Conservation (phyloP, 1,284 basidiomycete genomes). For the Boletellus sp. region DNA sequence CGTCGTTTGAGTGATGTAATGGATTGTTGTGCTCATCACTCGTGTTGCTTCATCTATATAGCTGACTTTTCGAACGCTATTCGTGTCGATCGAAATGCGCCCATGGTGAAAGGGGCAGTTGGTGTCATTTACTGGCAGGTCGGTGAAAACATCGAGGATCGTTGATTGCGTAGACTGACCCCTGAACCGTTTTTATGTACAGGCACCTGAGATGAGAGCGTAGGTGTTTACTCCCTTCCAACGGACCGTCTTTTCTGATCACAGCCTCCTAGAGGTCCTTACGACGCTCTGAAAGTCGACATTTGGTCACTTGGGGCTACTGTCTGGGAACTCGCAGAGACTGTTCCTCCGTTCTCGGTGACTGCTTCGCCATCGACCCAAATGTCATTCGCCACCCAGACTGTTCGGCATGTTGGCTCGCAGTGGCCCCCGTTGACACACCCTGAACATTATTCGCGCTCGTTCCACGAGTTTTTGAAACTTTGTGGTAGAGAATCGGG, state of each 20-base stretch:
- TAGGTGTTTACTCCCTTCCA: slow-evolving; percentile 31
- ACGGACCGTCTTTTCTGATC: not conserved
- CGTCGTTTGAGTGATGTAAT: slow-evolving; percentile 24
- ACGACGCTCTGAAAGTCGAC: slow-evolving; percentile 72
- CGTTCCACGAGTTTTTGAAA: slow-evolving; percentile 71
- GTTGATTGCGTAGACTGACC: slow-evolving; percentile 12
- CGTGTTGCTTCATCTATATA: slow-evolving; percentile 24
- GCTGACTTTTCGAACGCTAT: slow-evolving; percentile 78
- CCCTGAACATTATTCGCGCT: slow-evolving; percentile 59
- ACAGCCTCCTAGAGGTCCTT: slow-evolving; percentile 47
- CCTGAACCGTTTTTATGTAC: not conserved
- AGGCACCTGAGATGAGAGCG: slow-evolving; percentile 66
- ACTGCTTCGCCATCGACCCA: slow-evolving; percentile 21
- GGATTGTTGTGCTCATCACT: slow-evolving; percentile 6
- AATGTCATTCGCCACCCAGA: slow-evolving; percentile 35
- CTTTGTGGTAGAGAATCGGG: slow-evolving; percentile 60
- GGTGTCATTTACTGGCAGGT: slow-evolving; percentile 76
- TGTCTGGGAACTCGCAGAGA: slow-evolving; percentile 75
- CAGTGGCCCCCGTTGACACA: slow-evolving; percentile 62
- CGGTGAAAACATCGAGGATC: slow-evolving; percentile 2
- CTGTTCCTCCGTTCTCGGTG: slow-evolving; percentile 67
- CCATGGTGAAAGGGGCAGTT: slow-evolving; percentile 51
- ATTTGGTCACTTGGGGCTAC: slow-evolving; percentile 81
- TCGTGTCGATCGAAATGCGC: slow-evolving; percentile 45
- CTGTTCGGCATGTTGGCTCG: slow-evolving; percentile 44